Evolutionary conservation across 371 early-diverging fungal species (phyloP).

Genomic region (Fennellomyces sp.): DNA sequence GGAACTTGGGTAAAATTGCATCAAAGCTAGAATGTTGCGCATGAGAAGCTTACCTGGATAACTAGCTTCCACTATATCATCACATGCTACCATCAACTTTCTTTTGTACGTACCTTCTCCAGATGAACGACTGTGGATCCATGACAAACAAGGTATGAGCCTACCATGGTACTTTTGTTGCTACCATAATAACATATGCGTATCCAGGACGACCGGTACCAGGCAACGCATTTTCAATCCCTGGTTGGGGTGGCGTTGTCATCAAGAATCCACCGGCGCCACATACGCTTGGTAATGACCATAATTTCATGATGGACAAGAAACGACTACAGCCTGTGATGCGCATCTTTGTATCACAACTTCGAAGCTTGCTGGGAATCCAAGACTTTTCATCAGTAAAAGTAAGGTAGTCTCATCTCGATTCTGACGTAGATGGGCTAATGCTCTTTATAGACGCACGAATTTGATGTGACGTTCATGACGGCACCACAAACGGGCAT

Average conservation of each 20-base stretch:
- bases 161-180: too few relatives aligned
- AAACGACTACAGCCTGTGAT: conserved; percentile 72
- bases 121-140: conserved; percentile 64
- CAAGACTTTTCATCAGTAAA: conserved; percentile 33
- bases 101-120: conserved; percentile 81
- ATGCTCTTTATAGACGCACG: conserved; percentile 8
- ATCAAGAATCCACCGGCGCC: conserved; percentile 65
- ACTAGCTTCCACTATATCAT: conserved; percentile 81
- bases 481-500: conserved; percentile 33
- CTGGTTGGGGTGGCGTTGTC: conserved; percentile 92
- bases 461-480: conserved; percentile 12
- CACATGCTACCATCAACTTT: conserved; percentile 84
- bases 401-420: not conserved
- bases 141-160: conserved; percentile 54
- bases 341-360: conserved; percentile 77
- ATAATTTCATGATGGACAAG: conserved; percentile 32
- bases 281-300: not conserved
- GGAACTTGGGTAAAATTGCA: conserved; percentile 85
- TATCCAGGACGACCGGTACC: conserved; percentile 33
- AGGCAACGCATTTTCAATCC: conserved; percentile 85
- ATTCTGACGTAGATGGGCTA: not conserved
- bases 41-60: not conserved
- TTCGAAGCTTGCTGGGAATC: conserved; percentile 82
- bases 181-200: too few relatives aligned
- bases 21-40: too few relatives aligned